A percentile compares a stretch with the other conserved stretches of the same genome.
Evolutionary conservation across 441 rosid genomes (phyloP).

Genomic region (Euphorbia neoarborescens): DNA sequence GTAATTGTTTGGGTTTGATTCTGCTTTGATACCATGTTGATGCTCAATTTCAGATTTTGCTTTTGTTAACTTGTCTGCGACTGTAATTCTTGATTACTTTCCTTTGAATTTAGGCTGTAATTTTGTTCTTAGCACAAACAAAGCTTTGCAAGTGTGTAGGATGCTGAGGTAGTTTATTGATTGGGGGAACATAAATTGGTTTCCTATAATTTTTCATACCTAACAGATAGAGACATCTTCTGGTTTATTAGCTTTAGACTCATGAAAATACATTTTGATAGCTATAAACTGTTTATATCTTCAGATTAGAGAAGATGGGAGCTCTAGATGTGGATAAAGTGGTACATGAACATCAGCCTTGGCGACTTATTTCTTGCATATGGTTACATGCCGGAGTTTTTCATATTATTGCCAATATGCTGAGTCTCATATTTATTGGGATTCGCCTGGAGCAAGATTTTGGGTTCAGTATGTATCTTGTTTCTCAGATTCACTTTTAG

Average conservation of each 20-base stretch:
- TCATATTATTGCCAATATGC: constrained; percentile 85
- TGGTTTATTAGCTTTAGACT: neutral
- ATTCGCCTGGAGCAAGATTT: constrained; percentile 89
- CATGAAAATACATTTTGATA: neutral
- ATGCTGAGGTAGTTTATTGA: neutral
- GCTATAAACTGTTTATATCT: constrained; percentile 11
- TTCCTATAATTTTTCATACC: neutral
- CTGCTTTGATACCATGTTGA: neutral
- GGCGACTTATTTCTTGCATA: constrained; percentile 77
- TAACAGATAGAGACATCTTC: neutral
- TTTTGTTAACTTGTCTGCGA: neutral
- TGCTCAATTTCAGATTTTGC: neutral
- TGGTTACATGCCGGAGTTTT: constrained; percentile 95
- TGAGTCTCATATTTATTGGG: constrained; percentile 82
- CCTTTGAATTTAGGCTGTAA: neutral
- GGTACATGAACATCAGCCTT: constrained; percentile 45
- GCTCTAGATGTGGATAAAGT: constrained; percentile 49
- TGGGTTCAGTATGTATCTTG: constrained; percentile 56
- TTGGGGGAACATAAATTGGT: neutral
- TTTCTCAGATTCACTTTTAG: neutral
- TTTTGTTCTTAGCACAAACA: neutral
- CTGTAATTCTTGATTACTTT: neutral
- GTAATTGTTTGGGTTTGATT: neutral
- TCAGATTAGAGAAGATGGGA: constrained; percentile 75
- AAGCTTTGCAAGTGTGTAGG: no score